Evolutionary conservation across 345 rosid species (phyloP).

Genomic region (Gossypium anomalum): DNA sequence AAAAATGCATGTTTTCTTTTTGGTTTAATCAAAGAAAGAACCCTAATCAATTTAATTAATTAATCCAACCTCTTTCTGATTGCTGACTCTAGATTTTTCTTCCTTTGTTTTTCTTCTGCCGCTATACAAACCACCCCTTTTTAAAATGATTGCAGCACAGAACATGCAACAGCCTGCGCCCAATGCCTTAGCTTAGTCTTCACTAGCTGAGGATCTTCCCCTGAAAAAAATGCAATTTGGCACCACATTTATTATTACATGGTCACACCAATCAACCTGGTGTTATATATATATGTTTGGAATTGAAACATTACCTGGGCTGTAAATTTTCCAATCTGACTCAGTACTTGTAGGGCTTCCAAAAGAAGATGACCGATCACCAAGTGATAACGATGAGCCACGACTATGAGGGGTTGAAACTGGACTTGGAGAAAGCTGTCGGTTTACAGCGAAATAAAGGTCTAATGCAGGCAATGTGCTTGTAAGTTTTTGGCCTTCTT

Average conservation of each 20-base stretch:
- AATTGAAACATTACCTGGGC: constrained; percentile 46
- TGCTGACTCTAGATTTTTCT: not conserved
- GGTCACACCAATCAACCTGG: not conserved
- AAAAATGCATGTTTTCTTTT: no score
- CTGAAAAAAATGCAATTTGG: not conserved
- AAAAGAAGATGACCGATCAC: constrained; percentile 54
- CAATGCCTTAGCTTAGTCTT: constrained; percentile 82
- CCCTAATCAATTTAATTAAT: not conserved
- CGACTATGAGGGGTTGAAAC: constrained; percentile 60
- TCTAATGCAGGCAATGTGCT: constrained; percentile 85
- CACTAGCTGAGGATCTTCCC: constrained; percentile 49
- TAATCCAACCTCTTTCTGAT: not conserved
- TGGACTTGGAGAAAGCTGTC: constrained; percentile 69
- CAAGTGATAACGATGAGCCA: constrained; percentile 34
- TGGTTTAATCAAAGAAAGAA: not conserved
- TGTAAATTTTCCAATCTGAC: constrained; percentile 54
- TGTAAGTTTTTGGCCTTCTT: constrained; percentile 61
- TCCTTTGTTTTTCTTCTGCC: not conserved
- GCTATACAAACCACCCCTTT: not conserved
- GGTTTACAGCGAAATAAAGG: constrained; percentile 83
- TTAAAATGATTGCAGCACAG: constrained; percentile 50
- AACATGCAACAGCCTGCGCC: constrained; percentile 99
- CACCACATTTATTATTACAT: not conserved
- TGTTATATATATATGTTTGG: not conserved
- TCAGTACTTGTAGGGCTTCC: constrained; percentile 57